A percentile compares a stretch with the other conserved stretches of the same genome.
Conservation (phyloP, 331 rosid species). For the Phaseolus coccineus region DNA sequence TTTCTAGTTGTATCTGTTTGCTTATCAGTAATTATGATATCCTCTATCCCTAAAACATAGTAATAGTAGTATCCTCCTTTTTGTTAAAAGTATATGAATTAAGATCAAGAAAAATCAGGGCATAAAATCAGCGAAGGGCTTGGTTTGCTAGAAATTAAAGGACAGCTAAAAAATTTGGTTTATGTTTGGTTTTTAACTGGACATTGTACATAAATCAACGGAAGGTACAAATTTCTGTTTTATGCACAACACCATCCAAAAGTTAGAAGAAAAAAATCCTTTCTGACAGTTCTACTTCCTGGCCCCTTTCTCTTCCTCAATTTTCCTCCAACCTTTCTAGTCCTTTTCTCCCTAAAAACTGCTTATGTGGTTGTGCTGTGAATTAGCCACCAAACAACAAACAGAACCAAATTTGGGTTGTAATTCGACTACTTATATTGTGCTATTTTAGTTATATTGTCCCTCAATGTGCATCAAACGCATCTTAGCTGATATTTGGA, state of each 20-base stretch:
- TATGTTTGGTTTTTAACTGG: neutral
- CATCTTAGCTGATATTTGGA: conserved; percentile 18
- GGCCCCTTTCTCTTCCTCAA: neutral
- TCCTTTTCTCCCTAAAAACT: neutral
- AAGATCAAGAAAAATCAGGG: conserved; percentile 23
- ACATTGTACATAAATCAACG: neutral
- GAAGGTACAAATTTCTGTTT: neutral
- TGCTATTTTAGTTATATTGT: neutral
- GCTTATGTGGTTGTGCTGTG: neutral
- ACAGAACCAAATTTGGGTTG: neutral
- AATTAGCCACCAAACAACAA: neutral
- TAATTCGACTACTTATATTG: neutral
- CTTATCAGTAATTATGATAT: conserved; percentile 11
- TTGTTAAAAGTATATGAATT: conserved; percentile 20
- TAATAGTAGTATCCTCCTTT: neutral
- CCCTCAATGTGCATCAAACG: neutral
- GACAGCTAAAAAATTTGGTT: no score
- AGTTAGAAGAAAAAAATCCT: neutral
- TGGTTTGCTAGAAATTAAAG: neutral
- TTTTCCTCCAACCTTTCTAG: neutral
- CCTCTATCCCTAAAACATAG: conserved; percentile 13
- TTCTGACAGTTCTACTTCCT: neutral
- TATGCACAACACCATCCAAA: neutral
- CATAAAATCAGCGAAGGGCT: conserved; percentile 13
- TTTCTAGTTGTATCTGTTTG: conserved; percentile 8